phyloP scores from a whole-genome alignment of 169 alveolate species.

The Eimeria tenella region DNA sequence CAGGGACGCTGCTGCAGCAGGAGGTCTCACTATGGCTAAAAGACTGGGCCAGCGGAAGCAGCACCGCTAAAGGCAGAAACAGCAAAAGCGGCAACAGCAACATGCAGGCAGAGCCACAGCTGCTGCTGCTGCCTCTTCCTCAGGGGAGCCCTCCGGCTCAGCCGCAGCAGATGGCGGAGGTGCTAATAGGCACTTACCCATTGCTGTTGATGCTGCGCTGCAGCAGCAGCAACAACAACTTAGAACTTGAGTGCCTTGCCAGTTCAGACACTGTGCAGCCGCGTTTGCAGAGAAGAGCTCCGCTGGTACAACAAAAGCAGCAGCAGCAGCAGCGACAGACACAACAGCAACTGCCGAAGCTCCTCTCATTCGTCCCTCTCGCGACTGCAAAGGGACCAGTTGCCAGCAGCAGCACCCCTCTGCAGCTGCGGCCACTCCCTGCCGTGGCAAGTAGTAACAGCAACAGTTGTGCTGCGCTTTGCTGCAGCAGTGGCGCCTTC shows the following conservation, averaged over 20 bases:
- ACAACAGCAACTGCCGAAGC: neutral
- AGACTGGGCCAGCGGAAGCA: neutral
- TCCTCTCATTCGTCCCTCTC: neutral
- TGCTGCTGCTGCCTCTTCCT: neutral
- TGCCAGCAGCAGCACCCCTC: neutral
- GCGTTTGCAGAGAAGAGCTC: neutral
- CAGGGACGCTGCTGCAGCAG: neutral
- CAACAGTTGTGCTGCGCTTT: neutral
- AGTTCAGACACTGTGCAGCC: neutral
- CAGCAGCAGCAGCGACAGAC: neutral
- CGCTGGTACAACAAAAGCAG: neutral
- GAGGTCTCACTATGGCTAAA: neutral
- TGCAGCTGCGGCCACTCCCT: neutral
- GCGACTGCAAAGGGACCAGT: neutral
- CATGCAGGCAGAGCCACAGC: neutral
- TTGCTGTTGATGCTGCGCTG: neutral
- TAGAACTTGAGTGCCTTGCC: neutral
- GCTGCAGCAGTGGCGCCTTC: neutral
- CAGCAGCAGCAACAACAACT: neutral
- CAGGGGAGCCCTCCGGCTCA: neutral
- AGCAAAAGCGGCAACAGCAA: neutral
- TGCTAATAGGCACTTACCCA: neutral
- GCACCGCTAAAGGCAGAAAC: neutral
- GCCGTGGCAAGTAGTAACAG: neutral
- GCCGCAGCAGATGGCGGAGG: neutral